Percentiles rank a stretch among this genome's conserved stretches.
Evolutionary conservation across 2,329 filamentous ascomycete genomes (phyloP).

Genomic region (Xylariaceae sp.): DNA sequence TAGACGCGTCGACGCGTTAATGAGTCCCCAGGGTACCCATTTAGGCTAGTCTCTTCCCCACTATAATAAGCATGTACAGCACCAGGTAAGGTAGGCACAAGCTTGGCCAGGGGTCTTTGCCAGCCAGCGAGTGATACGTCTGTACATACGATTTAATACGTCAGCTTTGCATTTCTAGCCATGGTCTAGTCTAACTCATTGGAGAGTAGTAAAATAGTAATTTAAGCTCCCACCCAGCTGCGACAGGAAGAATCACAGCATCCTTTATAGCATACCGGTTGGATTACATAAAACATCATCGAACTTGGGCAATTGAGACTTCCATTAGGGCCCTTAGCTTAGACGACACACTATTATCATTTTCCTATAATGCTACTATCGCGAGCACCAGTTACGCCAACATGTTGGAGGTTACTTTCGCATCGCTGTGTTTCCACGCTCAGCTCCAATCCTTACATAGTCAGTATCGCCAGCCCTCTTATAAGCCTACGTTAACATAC

Average conservation of each 20-base stretch:
- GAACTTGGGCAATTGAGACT: no score
- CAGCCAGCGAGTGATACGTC: no score
- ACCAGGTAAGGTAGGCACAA: no score
- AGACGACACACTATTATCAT: background rate
- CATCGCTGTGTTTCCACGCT: slow-evolving; percentile 53
- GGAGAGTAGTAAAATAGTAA: no score
- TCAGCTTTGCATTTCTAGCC: no score
- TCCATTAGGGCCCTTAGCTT: no score
- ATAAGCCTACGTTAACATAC: slow-evolving; percentile 2
- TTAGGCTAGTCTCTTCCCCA: slow-evolving; percentile 2
- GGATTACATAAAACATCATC: no score
- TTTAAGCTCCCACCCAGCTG: no score
- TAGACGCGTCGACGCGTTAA: slow-evolving; percentile 42
- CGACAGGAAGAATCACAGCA: no score
- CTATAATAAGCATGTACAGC: background rate
- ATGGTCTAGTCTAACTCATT: no score
- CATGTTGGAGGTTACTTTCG: slow-evolving; percentile 29
- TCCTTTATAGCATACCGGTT: no score
- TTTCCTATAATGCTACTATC: slow-evolving; percentile 42
- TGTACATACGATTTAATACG: no score
- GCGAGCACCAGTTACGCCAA: slow-evolving; percentile 35
- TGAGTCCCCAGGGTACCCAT: slow-evolving; percentile 24
- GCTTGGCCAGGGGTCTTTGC: background rate
- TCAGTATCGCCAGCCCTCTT: slow-evolving; percentile 43
- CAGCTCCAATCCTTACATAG: slow-evolving; percentile 59